Percentiles rank a stretch among this genome's conserved stretches.
phyloP scores from a whole-genome alignment of 2,329 filamentous ascomycete species.

The Plectosphaerella plurivora region DNA sequence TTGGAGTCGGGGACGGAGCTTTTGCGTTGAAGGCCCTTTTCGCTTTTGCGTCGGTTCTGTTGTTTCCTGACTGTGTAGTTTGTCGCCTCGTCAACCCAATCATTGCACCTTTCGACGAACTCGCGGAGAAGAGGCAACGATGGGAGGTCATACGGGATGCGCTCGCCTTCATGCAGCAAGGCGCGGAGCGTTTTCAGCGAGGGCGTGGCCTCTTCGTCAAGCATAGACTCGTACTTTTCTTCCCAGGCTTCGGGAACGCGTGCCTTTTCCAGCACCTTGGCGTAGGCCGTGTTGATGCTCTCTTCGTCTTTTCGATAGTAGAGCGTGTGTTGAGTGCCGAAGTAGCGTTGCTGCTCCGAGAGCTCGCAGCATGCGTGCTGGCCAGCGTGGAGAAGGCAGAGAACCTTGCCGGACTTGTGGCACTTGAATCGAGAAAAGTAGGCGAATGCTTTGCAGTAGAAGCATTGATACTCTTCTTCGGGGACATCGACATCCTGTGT shows the following conservation, averaged over 20 bases:
- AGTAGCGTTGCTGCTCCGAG: constrained; percentile 61
- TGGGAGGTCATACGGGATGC: constrained; percentile 84
- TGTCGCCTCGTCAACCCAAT: constrained; percentile 96
- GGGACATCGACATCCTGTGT: constrained; percentile 70
- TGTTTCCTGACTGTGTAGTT: constrained; percentile 97
- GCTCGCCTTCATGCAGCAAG: constrained; percentile 88
- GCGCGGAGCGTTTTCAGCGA: constrained; percentile 81
- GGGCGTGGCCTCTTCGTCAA: constrained; percentile 80
- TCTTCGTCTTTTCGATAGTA: constrained; percentile 74
- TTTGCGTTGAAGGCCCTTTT: constrained; percentile 75
- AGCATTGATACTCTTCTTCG: constrained; percentile 91
- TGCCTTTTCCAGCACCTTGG: constrained; percentile 82
- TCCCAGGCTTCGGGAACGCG: constrained; percentile 83
- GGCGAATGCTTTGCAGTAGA: constrained; percentile 86
- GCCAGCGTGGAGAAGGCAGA: constrained; percentile 81
- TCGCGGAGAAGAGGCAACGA: constrained; percentile 76
- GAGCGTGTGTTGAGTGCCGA: constrained; percentile 67
- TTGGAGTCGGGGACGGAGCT: constrained; percentile 60
- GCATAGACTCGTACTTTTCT: constrained; percentile 78
- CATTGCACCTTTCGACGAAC: constrained; percentile 94
- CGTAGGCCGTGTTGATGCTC: constrained; percentile 59
- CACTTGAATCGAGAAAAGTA: constrained; percentile 91
- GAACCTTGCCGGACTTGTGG: constrained; percentile 70
- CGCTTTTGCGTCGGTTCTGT: constrained; percentile 92
- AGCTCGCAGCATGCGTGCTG: constrained; percentile 74